Evolutionary conservation across 257 asterid species (phyloP).

Genomic region (Fraxinus quadrangulata): DNA sequence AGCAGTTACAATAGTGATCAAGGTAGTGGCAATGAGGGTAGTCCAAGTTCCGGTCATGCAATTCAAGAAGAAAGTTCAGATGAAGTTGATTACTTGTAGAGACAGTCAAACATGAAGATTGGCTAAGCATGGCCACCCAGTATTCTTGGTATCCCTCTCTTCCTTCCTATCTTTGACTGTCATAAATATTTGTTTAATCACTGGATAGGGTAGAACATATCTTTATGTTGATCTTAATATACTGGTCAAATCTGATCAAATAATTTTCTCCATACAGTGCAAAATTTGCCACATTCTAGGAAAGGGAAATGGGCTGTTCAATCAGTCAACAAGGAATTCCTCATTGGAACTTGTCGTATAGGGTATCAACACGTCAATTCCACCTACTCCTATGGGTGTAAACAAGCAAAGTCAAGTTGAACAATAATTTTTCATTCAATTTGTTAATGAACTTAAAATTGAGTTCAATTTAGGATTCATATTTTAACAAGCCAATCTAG

Average conservation of each 20-base stretch:
- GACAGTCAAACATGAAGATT: constrained; percentile 13
- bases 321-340: neutral
- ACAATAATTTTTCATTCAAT: neutral
- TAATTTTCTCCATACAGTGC: neutral
- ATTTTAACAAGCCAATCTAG: neutral
- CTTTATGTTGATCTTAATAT: neutral
- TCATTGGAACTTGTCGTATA: neutral
- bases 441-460: neutral
- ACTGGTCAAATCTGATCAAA: neutral
- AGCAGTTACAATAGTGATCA: constrained; percentile 58
- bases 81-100: constrained; percentile 46
- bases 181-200: neutral
- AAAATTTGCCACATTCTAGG: neutral
- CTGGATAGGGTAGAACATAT: neutral
- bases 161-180: neutral
- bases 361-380: neutral
- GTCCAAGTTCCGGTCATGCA: constrained; percentile 33
- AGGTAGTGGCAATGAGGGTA: constrained; percentile 61
- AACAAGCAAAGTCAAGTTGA: neutral
- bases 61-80: constrained; percentile 54
- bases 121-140: neutral
- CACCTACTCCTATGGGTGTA: neutral
- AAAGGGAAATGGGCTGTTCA: neutral
- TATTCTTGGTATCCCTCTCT: constrained; percentile 2
- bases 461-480: neutral